Evolutionary conservation across 305 asterid species (phyloP), one percentile per base, ranked within the genome.

Genomic region (Fraxinus angustifolia): DNA sequence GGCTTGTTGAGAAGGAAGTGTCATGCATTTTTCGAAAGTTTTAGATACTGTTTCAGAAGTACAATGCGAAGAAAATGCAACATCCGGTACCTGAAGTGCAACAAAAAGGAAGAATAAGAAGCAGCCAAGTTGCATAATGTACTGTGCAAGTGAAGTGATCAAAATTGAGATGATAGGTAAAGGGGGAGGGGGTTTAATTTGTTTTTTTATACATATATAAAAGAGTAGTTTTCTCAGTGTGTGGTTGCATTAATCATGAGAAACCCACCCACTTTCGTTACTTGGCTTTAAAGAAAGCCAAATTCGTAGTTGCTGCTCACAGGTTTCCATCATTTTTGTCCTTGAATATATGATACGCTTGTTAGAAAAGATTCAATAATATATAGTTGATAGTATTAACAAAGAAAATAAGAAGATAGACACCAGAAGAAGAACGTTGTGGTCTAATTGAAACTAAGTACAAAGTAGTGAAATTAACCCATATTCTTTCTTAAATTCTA

Each of bases 1-100:
- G 34, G 99, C 97, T 82, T 91, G 88, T 82, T 95, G 99, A 0
- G 97, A 86, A 2, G 93, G 92, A 42, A 95, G 93, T 1, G 87
- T 73, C 90, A 87, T 88, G 88, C 99, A 95, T 85, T 85, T 88
- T 23, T 92, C 87, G 75, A 90, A 92, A 17, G 86, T 88, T 81
- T 87, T 93, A 0, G 92, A 62, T 14, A 90, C 73, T 53, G 94
- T 89, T 2, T 73, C 77, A 21, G 91, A 87, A 35, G 89, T 82
- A 84, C 98, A 94, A 4, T 79, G 93, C 2, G 93, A 83, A 38
- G 97, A 87, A 6, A 58, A 34, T 2, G 78, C 95, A 11, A 21
- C 30, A 23, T 71, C 71, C 0, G 83, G 30, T 3, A 28, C 30
- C 40, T 40, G 21, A 10, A 74, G 3, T 0, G 62, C 4, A 60